Evolutionary conservation across 345 rosid species (phyloP).

Genomic region (Rubroshorea leprosula): DNA sequence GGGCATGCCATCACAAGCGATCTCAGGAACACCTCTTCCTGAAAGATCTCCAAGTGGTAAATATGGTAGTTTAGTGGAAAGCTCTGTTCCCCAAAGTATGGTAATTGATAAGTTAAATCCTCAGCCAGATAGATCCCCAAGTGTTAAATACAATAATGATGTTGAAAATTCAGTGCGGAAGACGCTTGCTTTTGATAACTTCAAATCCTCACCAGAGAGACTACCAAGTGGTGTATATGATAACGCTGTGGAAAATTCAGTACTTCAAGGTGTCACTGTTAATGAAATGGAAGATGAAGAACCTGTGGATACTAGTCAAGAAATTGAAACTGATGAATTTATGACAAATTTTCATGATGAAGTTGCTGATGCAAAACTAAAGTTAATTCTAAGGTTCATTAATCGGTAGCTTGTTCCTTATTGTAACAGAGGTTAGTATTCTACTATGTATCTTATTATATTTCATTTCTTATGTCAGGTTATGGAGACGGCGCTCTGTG

Average conservation of each 20-base stretch:
- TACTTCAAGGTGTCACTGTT: conserved; percentile 15
- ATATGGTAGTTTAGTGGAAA: conserved; percentile 12
- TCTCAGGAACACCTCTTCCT: conserved; percentile 32
- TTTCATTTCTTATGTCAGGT: conserved; percentile 36
- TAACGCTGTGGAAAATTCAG: conserved; percentile 20
- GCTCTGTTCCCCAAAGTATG: conserved; percentile 22
- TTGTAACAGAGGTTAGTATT: conserved; percentile 9
- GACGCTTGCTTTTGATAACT: conserved; percentile 20
- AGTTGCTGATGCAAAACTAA: conserved; percentile 73
- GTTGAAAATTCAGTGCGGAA: conserved; percentile 25
- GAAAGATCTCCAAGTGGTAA: conserved; percentile 32
- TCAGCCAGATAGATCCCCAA: conserved; percentile 16
- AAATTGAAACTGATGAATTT: conserved; percentile 29
- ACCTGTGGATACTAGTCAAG: conserved; percentile 28
- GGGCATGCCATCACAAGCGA: conserved; percentile 25
- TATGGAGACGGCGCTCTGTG: conserved; percentile 73
- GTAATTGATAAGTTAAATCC: conserved; percentile 13
- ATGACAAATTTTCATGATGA: conserved; percentile 34
- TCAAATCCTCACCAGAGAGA: conserved; percentile 17
- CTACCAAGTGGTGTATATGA: conserved; percentile 15
- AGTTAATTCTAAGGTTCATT: conserved; percentile 71
- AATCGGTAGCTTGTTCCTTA: conserved; percentile 16
- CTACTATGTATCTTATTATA: conserved; percentile 10
- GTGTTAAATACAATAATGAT: conserved; percentile 11
- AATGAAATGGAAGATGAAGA: conserved; percentile 29